phyloP scores from a whole-genome alignment of 306 rosid genomes.

The Datisca glomerata region DNA sequence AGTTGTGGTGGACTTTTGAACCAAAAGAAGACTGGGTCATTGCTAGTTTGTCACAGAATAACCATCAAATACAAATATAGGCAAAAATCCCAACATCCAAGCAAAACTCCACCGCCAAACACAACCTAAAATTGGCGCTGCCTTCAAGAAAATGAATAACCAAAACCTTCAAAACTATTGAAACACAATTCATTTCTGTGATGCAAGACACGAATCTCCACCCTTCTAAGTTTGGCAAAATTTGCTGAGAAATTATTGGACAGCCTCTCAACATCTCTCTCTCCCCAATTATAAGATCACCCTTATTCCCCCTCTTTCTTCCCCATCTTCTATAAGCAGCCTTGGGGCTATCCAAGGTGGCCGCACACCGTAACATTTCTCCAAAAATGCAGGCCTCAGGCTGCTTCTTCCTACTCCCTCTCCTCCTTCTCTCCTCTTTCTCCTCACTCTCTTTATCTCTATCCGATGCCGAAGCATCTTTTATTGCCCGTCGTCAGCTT shows the following conservation, averaged over 20 bases:
- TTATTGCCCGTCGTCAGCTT: background rate
- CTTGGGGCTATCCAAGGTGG: conserved; percentile 1
- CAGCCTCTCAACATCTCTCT: background rate
- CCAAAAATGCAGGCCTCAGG: conserved; percentile 3
- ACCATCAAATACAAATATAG: background rate
- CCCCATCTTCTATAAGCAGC: background rate
- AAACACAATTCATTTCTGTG: background rate
- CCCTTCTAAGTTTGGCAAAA: background rate
- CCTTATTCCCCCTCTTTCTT: background rate
- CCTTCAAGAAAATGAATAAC: background rate
- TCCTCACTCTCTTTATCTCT: background rate
- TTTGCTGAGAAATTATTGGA: background rate
- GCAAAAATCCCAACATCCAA: background rate
- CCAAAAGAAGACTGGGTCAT: background rate
- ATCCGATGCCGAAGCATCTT: background rate
- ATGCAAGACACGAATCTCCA: background rate
- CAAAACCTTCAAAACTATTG: background rate
- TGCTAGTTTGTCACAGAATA: no score
- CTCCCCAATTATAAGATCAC: background rate
- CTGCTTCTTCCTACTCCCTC: conserved; percentile 2
- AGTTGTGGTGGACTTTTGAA: conserved; percentile 1
- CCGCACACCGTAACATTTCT: background rate
- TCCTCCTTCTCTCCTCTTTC: background rate
- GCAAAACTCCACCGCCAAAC: background rate
- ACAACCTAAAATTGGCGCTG: background rate